phyloP scores from a whole-genome alignment of 257 asterid species.

The Verbena officinalis region DNA sequence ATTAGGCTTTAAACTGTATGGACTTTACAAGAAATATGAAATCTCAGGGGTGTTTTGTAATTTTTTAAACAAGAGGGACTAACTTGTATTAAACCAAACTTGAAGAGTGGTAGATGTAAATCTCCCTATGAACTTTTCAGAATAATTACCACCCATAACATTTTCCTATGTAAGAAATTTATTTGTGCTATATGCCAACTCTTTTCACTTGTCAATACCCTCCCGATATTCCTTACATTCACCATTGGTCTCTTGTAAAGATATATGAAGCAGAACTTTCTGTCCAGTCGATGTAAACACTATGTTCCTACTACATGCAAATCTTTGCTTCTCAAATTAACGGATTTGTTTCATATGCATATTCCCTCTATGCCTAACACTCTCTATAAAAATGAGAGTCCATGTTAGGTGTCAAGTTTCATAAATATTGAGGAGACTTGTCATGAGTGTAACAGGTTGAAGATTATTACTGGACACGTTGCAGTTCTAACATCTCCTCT shows the following conservation, averaged over 20 bases:
- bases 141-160: too few species aligned
- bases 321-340: not conserved
- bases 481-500: conserved; percentile 30
- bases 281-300: not conserved
- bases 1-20: too few species aligned
- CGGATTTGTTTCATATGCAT: not conserved
- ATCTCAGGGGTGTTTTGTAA: too few species aligned
- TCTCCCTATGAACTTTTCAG: too few species aligned
- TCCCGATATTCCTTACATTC: conserved; percentile 17
- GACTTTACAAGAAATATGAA: too few species aligned
- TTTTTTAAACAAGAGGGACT: too few species aligned
- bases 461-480: conserved; percentile 13
- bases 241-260: conserved; percentile 8
- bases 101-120: too few species aligned
- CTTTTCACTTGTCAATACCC: not conserved
- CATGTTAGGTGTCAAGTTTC: not conserved
- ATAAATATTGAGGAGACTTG: not conserved
- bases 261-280: conserved; percentile 1
- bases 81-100: too few species aligned
- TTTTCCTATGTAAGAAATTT: too few species aligned
- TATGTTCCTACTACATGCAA: not conserved
- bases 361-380: not conserved
- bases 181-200: too few species aligned
- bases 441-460: not conserved
- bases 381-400: not conserved